Percentiles rank a stretch among this genome's conserved stretches.
These are phyloP conservation scores for Diaporthe batatas DNA, from an alignment of 2,329 filamentous ascomycete genomes.

Conservation along the genomic window DNA sequence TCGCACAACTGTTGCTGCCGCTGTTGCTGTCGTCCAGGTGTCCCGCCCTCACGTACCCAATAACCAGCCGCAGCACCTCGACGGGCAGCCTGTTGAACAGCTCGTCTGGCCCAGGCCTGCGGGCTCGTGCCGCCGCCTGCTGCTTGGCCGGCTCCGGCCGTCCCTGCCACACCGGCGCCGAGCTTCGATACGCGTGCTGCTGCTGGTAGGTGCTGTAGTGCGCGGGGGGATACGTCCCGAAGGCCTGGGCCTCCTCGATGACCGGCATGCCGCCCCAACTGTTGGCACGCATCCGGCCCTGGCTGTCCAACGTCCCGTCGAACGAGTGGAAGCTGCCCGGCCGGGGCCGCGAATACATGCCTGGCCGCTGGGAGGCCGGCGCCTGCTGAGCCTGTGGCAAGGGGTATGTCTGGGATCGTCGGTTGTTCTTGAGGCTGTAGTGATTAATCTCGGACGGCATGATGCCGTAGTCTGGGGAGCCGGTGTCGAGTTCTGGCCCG, in stretches of 20 bases:
- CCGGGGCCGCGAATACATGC: constrained; percentile 44
- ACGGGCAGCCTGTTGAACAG: constrained; percentile 68
- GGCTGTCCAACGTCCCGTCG: constrained; percentile 47
- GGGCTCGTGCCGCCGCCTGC: constrained; percentile 25
- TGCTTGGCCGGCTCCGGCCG: constrained; percentile 49
- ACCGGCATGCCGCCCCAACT: constrained; percentile 49
- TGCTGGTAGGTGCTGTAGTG: constrained; percentile 29
- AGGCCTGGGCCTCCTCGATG: constrained; percentile 42
- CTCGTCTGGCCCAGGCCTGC: constrained; percentile 60
- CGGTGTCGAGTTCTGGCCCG: constrained; percentile 10
- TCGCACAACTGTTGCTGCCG: constrained; percentile 70
- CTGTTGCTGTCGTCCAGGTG: constrained; percentile 62
- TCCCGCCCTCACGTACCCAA: constrained; percentile 64
- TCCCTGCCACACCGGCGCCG: constrained; percentile 18
- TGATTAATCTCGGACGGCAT: constrained; percentile 32
- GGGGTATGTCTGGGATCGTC: constrained; percentile 7
- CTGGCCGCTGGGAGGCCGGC: constrained; percentile 26
- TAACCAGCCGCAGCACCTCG: constrained; percentile 70
- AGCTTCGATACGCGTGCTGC: constrained; percentile 29
- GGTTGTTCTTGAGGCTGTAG: constrained; percentile 27
- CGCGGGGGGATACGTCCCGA: constrained; percentile 21
- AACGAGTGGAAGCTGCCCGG: constrained; percentile 53
- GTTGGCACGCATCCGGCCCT: constrained; percentile 45
- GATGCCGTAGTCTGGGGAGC: constrained; percentile 14
- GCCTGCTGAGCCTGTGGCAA: neutral